Base-by-base conservation (phyloP, 1,139 yeast species). In the Schwanniomyces etchellsii region DNA sequence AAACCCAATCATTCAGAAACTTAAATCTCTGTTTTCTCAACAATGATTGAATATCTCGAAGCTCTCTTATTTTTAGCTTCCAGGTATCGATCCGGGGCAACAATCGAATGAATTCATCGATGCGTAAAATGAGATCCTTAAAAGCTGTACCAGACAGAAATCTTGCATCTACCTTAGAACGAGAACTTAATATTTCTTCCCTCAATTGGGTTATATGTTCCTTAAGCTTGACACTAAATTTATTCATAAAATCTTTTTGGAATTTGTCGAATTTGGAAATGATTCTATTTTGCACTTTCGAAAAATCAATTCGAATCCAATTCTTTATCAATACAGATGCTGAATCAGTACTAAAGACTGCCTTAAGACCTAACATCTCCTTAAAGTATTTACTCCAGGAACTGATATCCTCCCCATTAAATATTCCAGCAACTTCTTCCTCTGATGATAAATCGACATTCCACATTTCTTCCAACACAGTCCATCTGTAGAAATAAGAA, bases 1-100 rank as follows among this genome's bases (percentile, higher is more conserved):
- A 74, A 1, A 79, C 40, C 85, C 91, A 82, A 16, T 68, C 67
- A 0, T 50, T 29, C 0, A 81, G 74, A 33, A 76, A 69, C 24
- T 62, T 63, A 42, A 59, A 69, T 26, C 81, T 57, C 23, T 65
- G 60, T 22, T 67, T 63, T 1, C 58, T 39, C 10, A 82, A 52
- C 1, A 67, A 39, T 2, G 47, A 48, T 35, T 80, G 83, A 3
- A 78, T 74, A 3, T 47, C 42, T 23, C 53, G 43, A 36, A 63
- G 56, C 5, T 48, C 24, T 1, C 34, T 31, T 9, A 66, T 36
- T 3, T 41, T 33, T 2, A 32, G 27, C 24, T 47, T 48, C 73
- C 74, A 61, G 10, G 38, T 35, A 2, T 40, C 40, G 9, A 52
- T 32, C n/a, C 37, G 43, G 12, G 22, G 25, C 26, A 40, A 42